Evolutionary conservation across 345 rosid species (phyloP).

Genomic region (Ailanthus altissimus): DNA sequence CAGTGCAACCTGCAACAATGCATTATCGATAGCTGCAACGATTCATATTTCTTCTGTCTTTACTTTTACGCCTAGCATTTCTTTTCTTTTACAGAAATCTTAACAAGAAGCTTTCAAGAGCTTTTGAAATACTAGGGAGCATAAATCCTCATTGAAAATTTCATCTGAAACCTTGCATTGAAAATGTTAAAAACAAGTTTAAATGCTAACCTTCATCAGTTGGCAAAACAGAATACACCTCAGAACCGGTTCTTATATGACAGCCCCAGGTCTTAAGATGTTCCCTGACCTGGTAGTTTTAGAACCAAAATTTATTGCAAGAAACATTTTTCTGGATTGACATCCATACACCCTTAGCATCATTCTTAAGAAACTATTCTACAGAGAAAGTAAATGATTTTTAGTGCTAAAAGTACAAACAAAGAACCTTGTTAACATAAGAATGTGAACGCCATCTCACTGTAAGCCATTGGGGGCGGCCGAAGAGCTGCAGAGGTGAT

Average conservation of each 20-base stretch:
- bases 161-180: neutral
- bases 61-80: neutral
- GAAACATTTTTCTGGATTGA: neutral
- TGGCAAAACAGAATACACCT: conserved; percentile 53
- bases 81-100: neutral
- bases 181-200: neutral
- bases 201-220: conserved; percentile 43
- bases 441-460: conserved; percentile 65
- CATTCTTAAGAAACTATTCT: neutral
- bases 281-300: conserved; percentile 53
- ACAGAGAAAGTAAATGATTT: neutral
- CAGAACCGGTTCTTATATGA: conserved; percentile 57
- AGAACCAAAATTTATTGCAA: neutral
- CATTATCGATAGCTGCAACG: neutral
- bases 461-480: conserved; percentile 93
- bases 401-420: neutral
- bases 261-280: conserved; percentile 67
- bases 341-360: neutral
- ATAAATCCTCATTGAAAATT: neutral
- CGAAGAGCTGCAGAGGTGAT: conserved; percentile 54
- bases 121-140: neutral
- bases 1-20: conserved; percentile 45
- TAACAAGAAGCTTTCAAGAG: neutral
- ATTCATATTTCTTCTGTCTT: neutral
- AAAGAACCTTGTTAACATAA: conserved; percentile 64